These are phyloP conservation scores for Haplosporangium sp. DNA, from an alignment of 371 early-diverging fungal genomes.

Conservation along the genomic window DNA sequence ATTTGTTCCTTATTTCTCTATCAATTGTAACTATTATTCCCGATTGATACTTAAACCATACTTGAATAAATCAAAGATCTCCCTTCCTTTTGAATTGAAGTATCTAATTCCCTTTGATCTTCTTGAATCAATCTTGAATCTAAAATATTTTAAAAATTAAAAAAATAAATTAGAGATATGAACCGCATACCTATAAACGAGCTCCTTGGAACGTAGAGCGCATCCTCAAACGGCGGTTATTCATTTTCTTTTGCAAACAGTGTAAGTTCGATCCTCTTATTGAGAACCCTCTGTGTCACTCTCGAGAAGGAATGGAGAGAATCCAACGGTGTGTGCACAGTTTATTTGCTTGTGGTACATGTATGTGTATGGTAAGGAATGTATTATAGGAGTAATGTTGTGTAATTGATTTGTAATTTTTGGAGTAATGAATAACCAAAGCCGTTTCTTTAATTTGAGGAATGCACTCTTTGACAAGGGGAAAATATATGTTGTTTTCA, in stretches of 20 bases:
- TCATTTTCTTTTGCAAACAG: conserved; percentile 49
- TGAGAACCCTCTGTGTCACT: conserved; percentile 53
- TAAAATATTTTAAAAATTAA: not conserved
- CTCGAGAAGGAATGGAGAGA: conserved; percentile 49
- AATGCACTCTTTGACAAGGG: no score
- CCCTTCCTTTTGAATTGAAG: no score
- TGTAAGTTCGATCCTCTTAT: conserved; percentile 50
- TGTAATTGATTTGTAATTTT: no score
- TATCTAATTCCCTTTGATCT: not conserved
- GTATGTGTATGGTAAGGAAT: not conserved
- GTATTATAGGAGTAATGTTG: not conserved
- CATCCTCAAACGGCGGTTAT: conserved; percentile 56
- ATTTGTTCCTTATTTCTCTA: no score
- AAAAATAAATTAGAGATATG: conserved; percentile 20
- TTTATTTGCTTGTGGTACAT: conserved; percentile 32
- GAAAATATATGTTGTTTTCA: not conserved
- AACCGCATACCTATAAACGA: conserved; percentile 56
- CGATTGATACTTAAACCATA: no score
- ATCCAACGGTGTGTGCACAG: conserved; percentile 53
- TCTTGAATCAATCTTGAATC: no score
- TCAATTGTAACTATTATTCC: no score
- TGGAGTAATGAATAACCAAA: no score
- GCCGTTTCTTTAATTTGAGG: no score
- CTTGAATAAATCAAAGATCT: no score
- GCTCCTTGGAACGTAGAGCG: conserved; percentile 45